Evolutionary conservation across 2,329 filamentous ascomycete species (phyloP), one percentile per base, ranked within the genome.

Genomic region (Pseudogymnoascus sp.): DNA sequence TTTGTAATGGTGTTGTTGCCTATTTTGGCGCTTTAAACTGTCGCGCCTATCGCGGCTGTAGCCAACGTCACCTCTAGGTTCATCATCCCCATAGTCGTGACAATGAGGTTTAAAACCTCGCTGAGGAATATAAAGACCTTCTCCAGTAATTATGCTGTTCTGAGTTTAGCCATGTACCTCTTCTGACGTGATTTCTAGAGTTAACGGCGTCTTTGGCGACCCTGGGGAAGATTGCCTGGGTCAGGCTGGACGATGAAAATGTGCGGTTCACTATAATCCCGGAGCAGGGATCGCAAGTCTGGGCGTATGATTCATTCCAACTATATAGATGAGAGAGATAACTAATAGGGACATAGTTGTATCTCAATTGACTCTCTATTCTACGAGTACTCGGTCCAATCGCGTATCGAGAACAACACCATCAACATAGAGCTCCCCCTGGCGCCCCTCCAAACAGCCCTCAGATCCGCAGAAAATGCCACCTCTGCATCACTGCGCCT

Each of bases 341-440:
- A 41, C 30, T 58, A n/a, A 35, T 9, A 49, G 12, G 45, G 9
- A 38, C 41, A 3, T 65, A 85, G 83, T 42, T 83, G 82, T 52
- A 76, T 87, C 25, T 76, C 79, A 23, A 83, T 90, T 82, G 90
- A 96, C 72, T 87, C 91, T 68, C 91, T 99, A 70, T 97, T 99
- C 75, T 83, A 92, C 72, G 80, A 82, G 67, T 96, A 95, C 78
- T 84, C 86, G 61, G 87, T 97, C 68, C 89, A 96, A 74, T 96
- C 92, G 59, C 90, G 90, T 60, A 88, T 92, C 58, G 79, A 80
- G 39, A 81, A 85, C 74, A 96, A 96, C 76, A 90, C 92, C 61
- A 97, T 99, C 77, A 97, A 99, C 76, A 87, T 99, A 66, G 94
- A 99, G 77, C 84, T 99, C 1, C 92, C 94, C 25, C 85, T 97